Evolutionary conservation across 2,329 filamentous ascomycete species (phyloP).

Genomic region (Stachybotrys echinatus): DNA sequence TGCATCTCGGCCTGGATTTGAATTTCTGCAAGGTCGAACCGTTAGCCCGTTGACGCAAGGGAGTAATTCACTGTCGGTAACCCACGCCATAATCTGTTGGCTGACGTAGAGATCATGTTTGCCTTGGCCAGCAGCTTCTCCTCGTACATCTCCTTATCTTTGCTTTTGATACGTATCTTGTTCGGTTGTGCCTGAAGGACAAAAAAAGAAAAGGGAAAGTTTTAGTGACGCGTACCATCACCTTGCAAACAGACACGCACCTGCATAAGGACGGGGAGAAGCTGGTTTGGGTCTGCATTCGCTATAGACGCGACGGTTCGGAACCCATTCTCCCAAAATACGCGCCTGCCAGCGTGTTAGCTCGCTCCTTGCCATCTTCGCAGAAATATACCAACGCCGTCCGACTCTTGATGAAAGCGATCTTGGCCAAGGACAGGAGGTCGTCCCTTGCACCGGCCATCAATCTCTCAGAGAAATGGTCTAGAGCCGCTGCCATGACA

Average conservation of each 20-base stretch:
- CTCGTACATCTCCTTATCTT: slow-evolving; percentile 53
- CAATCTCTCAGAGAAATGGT: slow-evolving; percentile 70
- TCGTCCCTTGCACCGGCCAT: slow-evolving; percentile 68
- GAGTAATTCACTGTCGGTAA: slow-evolving; percentile 6
- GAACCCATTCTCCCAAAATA: slow-evolving; percentile 75
- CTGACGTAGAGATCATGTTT: slow-evolving; percentile 61
- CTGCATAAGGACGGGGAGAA: slow-evolving; percentile 69
- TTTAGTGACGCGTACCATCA: no score
- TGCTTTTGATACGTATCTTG: slow-evolving; percentile 50
- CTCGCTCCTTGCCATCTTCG: slow-evolving; percentile 3
- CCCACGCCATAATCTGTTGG: slow-evolving; percentile 65
- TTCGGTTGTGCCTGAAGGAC: slow-evolving; percentile 57
- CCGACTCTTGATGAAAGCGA: slow-evolving; percentile 71
- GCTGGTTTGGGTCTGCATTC: slow-evolving; percentile 61
- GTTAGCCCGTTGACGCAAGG: slow-evolving; percentile 7
- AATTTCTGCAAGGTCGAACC: slow-evolving; percentile 28
- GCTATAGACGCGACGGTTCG: slow-evolving; percentile 63
- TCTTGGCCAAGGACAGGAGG: slow-evolving; percentile 63
- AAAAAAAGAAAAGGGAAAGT: not conserved
- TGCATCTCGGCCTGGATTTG: slow-evolving; percentile 47
- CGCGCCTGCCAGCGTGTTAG: slow-evolving; percentile 25
- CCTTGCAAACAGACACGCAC: slow-evolving; percentile 33
- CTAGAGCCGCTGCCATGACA: slow-evolving; percentile 64
- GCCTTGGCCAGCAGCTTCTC: slow-evolving; percentile 64
- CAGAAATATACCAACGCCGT: slow-evolving; percentile 49